A percentile compares a stretch with the other conserved stretches of the same genome.
These are phyloP conservation scores for Jaltomata sinuosa DNA, from an alignment of 257 asterid genomes.

Conservation along the genomic window DNA sequence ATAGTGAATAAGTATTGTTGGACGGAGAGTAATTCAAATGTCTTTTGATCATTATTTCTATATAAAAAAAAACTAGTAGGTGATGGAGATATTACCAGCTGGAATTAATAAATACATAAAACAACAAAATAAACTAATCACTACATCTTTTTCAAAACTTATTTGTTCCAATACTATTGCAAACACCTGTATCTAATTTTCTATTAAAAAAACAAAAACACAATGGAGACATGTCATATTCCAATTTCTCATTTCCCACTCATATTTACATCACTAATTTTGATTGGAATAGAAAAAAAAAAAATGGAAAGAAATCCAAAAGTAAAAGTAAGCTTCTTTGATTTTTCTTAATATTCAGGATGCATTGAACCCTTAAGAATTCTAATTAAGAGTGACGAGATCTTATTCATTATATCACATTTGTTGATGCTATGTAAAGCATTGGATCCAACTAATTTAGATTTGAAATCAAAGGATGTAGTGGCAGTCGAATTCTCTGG, in stretches of 20 bases:
- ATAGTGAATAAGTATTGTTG: too few species aligned
- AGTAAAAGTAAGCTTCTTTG: neutral
- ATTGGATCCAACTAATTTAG: neutral
- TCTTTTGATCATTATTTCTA: neutral
- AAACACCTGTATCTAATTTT: conserved; percentile 29
- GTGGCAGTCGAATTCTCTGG: too few species aligned
- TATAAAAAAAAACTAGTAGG: neutral
- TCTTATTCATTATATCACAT: too few species aligned
- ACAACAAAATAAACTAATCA: neutral
- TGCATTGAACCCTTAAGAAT: too few species aligned
- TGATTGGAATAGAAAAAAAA: neutral
- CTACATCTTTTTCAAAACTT: conserved; percentile 26
- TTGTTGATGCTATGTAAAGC: neutral
- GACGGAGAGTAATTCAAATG: too few species aligned
- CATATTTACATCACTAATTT: conserved; percentile 21
- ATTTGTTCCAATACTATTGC: conserved; percentile 22
- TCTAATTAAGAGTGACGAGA: too few species aligned
- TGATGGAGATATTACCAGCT: neutral
- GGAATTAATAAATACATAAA: neutral
- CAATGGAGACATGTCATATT: conserved; percentile 26
- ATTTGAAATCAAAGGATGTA: too few species aligned
- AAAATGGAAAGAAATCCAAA: neutral
- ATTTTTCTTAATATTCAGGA: neutral
- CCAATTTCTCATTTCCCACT: conserved; percentile 22
- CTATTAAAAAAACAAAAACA: neutral